Evolutionary conservation across 768 basidiomycete species (phyloP).

Genomic region (Auricularia cornea): DNA sequence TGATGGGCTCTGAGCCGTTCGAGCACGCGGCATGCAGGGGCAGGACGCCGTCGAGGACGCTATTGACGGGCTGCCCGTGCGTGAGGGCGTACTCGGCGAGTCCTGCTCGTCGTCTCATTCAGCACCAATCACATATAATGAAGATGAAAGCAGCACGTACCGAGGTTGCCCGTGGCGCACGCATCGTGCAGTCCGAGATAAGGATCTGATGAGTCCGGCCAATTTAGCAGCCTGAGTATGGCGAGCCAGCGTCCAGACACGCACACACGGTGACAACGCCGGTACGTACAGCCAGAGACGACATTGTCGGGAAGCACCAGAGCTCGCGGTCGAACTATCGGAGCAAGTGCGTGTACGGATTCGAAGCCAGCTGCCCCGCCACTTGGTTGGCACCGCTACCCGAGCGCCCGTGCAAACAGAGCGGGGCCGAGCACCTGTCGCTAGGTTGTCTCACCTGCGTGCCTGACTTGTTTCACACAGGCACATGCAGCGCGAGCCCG

Average conservation of each 20-base stretch:
- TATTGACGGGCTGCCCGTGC: conserved; percentile 93
- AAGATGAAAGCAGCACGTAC: conserved; percentile 7
- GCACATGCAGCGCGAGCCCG: too few relatives aligned
- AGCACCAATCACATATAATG: not conserved
- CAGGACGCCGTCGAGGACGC: conserved; percentile 92
- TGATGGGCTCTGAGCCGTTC: conserved; percentile 82
- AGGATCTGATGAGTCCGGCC: conserved; percentile 6
- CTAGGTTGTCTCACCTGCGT: too few relatives aligned
- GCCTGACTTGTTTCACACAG: too few relatives aligned
- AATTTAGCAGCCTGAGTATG: not conserved
- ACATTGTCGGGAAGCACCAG: not conserved
- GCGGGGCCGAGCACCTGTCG: too few relatives aligned
- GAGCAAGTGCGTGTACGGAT: too few relatives aligned
- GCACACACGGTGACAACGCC: not conserved
- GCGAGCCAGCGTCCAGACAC: not conserved
- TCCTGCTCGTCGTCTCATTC: conserved; percentile 22
- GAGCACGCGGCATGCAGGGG: conserved; percentile 93
- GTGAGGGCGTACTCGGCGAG: conserved; percentile 88
- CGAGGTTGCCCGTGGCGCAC: conserved; percentile 65
- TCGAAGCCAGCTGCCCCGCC: too few relatives aligned
- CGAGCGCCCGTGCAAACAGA: too few relatives aligned
- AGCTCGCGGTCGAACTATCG: too few relatives aligned
- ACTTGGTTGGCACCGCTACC: too few relatives aligned
- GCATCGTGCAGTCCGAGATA: conserved; percentile 39
- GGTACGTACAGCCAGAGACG: not conserved